A percentile compares a stretch with the other conserved stretches of the same genome.
Conservation (phyloP, 768 basidiomycete species). For the Tricholoma sp. region DNA sequence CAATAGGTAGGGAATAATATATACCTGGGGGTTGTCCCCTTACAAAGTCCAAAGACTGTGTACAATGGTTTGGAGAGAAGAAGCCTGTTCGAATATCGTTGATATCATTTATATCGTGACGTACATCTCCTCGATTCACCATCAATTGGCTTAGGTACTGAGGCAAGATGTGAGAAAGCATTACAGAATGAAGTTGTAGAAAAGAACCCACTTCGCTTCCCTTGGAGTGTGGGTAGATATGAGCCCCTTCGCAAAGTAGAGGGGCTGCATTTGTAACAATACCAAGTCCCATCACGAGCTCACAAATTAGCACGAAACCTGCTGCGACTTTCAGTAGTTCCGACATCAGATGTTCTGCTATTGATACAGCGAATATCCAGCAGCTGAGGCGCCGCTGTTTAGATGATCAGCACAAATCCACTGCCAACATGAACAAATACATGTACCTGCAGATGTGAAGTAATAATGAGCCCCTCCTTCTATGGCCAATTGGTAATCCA, state of each 20-base stretch:
- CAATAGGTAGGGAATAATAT: too few relatives aligned
- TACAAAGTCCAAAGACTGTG: constrained; percentile 8
- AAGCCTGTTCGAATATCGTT: constrained; percentile 11
- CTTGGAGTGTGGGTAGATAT: not conserved
- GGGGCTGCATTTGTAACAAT: not conserved
- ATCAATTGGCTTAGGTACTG: not conserved
- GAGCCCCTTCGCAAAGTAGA: not conserved
- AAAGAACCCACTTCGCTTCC: not conserved
- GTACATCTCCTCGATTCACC: not conserved
- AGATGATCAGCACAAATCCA: not conserved
- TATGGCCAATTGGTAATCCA: constrained; percentile 8
- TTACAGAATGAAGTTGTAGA: not conserved
- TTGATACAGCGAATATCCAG: not conserved
- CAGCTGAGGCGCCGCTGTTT: not conserved
- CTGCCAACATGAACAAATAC: not conserved
- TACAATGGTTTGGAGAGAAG: constrained; percentile 3
- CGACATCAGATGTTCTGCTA: not conserved
- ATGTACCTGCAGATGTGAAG: constrained; percentile 1
- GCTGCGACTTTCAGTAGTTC: not conserved
- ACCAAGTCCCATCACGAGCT: not conserved
- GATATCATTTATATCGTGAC: constrained; percentile 3
- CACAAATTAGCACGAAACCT: not conserved
- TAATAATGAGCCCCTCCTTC: too few relatives aligned
- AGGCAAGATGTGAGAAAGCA: not conserved
- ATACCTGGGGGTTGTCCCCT: too few relatives aligned